A percentile compares a stretch with the other conserved stretches of the same genome.
Evolutionary conservation across 2,329 filamentous ascomycete species (phyloP).

Genomic region (Beauveria rudraprayagi): DNA sequence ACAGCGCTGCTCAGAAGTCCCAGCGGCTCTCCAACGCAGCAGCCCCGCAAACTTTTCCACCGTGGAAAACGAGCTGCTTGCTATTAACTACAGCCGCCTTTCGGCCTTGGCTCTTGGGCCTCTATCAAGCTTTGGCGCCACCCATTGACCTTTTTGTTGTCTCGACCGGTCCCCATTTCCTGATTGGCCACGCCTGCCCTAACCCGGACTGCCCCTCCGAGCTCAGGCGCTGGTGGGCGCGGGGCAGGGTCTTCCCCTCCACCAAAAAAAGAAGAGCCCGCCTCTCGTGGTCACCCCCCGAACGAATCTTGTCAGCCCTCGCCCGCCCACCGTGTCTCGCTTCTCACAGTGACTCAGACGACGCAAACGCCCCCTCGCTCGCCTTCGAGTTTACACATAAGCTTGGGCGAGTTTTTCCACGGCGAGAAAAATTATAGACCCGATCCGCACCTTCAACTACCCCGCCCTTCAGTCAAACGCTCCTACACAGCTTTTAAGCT

Average conservation of each 20-base stretch:
- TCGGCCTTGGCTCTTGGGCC: not conserved
- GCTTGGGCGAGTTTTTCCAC: not conserved
- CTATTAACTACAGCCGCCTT: no score
- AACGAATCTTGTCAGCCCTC: not conserved
- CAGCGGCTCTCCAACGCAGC: not conserved
- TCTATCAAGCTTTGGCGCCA: not conserved
- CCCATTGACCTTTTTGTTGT: not conserved
- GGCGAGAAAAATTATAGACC: not conserved
- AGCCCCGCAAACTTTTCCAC: no score
- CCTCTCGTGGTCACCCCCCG: constrained; percentile 7
- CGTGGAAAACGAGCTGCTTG: no score
- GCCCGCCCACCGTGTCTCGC: constrained; percentile 7
- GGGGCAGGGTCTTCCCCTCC: constrained; percentile 11
- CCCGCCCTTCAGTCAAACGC: not conserved
- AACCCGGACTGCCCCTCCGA: constrained; percentile 9
- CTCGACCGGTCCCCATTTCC: not conserved
- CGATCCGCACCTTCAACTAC: not conserved
- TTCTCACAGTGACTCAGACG: constrained; percentile 5
- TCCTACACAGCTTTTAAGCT: not conserved
- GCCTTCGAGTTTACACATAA: not conserved
- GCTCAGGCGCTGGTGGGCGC: not conserved
- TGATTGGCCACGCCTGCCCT: constrained; percentile 8
- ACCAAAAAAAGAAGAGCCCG: constrained; percentile 8
- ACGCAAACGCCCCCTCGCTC: not conserved
- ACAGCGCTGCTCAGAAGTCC: not conserved